Percentiles rank a stretch among this genome's conserved stretches.
phyloP scores from a whole-genome alignment of 2,329 filamentous ascomycete species.

The Penicillium italicum region DNA sequence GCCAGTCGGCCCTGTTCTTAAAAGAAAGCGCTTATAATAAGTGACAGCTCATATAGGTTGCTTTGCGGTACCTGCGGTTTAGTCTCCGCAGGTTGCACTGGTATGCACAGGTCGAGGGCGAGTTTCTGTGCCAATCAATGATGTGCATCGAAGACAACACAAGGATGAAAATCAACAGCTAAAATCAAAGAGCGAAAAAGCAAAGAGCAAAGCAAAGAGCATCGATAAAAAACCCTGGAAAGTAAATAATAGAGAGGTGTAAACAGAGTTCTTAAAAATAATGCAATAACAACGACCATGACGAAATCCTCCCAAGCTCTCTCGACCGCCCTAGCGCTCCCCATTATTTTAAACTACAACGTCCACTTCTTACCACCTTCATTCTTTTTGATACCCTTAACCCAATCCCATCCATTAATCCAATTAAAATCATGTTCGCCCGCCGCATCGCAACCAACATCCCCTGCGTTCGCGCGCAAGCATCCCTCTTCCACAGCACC shows the following conservation, averaged over 20 bases:
- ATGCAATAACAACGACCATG: conserved; percentile 2
- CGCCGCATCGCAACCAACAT: conserved; percentile 34
- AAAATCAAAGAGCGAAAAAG: background rate
- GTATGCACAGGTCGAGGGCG: background rate
- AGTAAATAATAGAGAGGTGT: background rate
- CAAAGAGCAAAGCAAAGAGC: background rate
- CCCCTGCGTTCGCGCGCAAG: conserved; percentile 31
- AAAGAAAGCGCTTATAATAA: background rate
- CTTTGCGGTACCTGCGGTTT: conserved; percentile 6
- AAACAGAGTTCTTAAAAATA: background rate
- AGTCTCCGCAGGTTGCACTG: conserved; percentile 5
- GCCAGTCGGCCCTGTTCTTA: background rate
- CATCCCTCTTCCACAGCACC: conserved; percentile 40
- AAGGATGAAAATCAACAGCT: background rate
- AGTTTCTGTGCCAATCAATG: background rate
- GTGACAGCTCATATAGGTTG: conserved; percentile 3
- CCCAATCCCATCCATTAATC: background rate
- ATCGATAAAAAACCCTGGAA: background rate
- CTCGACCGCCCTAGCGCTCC: background rate
- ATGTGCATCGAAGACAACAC: background rate
- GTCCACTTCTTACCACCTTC: background rate
- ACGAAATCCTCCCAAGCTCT: conserved; percentile 4
- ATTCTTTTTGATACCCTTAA: background rate
- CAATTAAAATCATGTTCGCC: conserved; percentile 33
- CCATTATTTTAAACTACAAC: background rate